Percentiles rank a stretch among this genome's conserved stretches.
These are phyloP conservation scores for Avena sativa DNA, from an alignment of 176 grass and related monocot genomes.

Conservation along the genomic window DNA sequence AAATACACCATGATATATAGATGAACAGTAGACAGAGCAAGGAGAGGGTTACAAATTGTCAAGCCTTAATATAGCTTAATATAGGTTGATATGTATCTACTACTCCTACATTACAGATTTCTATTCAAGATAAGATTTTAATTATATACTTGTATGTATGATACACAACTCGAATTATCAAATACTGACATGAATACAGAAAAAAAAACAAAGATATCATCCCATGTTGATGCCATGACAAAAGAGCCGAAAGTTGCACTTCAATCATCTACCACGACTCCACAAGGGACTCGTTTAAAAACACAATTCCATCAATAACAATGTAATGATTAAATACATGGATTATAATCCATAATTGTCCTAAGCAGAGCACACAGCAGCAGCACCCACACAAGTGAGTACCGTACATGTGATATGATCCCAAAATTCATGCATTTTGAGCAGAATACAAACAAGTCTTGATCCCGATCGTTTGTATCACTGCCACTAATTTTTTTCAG, in stretches of 20 bases:
- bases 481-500: not conserved
- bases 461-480: conserved; percentile 25
- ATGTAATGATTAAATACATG: conserved; percentile 14
- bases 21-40: too few species aligned
- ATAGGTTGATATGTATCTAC: too few species aligned
- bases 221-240: too few species aligned
- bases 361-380: not conserved
- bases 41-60: too few species aligned
- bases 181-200: not conserved
- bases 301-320: not conserved
- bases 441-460: conserved; percentile 20
- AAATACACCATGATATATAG: too few species aligned
- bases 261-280: not conserved
- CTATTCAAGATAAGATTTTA: too few species aligned
- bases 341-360: not conserved
- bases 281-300: not conserved
- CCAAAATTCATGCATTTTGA: conserved; percentile 45
- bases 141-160: too few species aligned
- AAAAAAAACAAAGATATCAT: not conserved
- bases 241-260: too few species aligned
- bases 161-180: too few species aligned
- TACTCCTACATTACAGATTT: too few species aligned
- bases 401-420: conserved; percentile 8
- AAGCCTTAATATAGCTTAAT: too few species aligned
- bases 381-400: not conserved